Evolutionary conservation across 1,284 basidiomycete genomes (phyloP).

Genomic region (Sutorius eximius): DNA sequence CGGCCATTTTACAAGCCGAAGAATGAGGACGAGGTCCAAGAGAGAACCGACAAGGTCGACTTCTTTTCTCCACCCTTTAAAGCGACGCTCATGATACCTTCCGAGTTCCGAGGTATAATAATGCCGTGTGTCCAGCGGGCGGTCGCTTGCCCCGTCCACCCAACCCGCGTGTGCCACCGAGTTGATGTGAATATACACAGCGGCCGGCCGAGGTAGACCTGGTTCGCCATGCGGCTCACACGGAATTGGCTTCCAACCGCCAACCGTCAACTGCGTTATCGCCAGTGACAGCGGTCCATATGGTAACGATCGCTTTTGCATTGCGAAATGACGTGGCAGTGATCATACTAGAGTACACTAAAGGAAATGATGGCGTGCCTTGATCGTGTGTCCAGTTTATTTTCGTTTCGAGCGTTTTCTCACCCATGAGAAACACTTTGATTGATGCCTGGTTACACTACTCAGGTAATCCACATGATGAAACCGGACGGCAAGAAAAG

Average conservation of each 20-base stretch:
- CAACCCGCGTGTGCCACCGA: neutral
- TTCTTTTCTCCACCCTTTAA: conserved; percentile 7
- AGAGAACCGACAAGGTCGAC: neutral
- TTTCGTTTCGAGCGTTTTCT: neutral
- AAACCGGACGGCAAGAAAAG: neutral
- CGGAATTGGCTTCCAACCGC: neutral
- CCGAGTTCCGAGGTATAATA: neutral
- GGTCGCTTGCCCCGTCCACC: neutral
- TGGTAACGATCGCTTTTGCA: neutral
- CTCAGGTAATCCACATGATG: neutral
- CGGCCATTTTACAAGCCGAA: conserved; percentile 10
- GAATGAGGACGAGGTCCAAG: neutral
- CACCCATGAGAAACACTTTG: neutral
- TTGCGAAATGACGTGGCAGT: neutral
- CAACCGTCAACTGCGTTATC: neutral
- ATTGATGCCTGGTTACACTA: neutral
- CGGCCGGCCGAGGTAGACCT: neutral
- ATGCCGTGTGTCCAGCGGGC: neutral
- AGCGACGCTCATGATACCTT: neutral
- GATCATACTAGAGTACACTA: too few relatives aligned
- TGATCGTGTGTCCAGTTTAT: neutral
- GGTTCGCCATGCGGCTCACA: neutral
- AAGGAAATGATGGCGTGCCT: neutral
- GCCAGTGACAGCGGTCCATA: neutral
- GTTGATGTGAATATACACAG: neutral